Base-by-base conservation (phyloP, 2,329 filamentous ascomycete species). In the Sporothrix protearum region DNA sequence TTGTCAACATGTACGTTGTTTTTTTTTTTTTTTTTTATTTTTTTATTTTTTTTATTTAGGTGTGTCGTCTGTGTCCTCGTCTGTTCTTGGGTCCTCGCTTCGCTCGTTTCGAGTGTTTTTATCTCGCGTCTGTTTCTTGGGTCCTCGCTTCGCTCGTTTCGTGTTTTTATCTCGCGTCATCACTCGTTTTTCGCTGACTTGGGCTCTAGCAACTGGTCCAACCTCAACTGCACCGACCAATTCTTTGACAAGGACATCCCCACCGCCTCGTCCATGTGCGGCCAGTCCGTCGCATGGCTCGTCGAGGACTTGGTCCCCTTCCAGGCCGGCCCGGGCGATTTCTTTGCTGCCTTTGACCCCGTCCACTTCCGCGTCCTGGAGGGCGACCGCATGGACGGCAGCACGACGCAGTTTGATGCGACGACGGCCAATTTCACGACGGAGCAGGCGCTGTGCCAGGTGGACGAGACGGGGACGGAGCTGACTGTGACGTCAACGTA, bases 301-400 rank as follows among this genome's bases (percentile, higher is more conserved):
- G 73, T 73, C 66, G 71, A 73, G 45, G 73, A 73, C 59, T 28
- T 73, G 59, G 71, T 72, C 16, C 73, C 73, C 12, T 42, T 25
- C 16, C 49, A 71, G 25, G 39, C 69, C 12, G 30, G 30, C 4
- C 53, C 71, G 2, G 73, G 71, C 51, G 73, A 73, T 33, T 73
- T 45, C 36, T 73, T 73, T 33, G 71, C 73, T 12, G 66, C 69
- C 5, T 73, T 72, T n/a, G 66, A 72, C 69, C 68, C 73, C 4
- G 69, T 73, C n/a, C 71, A 67, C 22, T 71, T 72, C 42, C 25
- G 12, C 1, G 16, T 67, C 0, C 59, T 71, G 4, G 67, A 71
- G 36, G 70, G 72, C 59, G 39, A 53, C 16, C 25, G 19, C 19
- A 63, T 67, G 19, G 72, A 71, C 67, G 69, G 69, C 70, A 69